Conservation (phyloP, 305 asterid genomes). For the Stenogyne calaminthoides region DNA sequence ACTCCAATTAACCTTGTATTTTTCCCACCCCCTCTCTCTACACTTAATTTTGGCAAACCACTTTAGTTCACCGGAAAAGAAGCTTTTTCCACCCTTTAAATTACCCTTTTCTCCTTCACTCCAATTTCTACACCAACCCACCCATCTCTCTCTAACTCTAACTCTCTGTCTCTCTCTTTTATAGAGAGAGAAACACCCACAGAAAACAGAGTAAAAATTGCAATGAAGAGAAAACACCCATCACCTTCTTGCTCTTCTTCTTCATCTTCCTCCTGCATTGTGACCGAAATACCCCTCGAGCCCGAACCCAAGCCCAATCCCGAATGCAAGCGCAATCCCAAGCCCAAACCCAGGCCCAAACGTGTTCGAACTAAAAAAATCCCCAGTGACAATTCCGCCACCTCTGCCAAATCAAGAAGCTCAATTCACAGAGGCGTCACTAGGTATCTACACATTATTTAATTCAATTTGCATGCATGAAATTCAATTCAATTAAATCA, state of each 20-base stretch:
- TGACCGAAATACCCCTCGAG: background rate
- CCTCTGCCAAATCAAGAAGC: slow-evolving; percentile 69
- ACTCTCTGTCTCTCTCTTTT: slow-evolving; percentile 1
- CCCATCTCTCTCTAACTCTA: too few species aligned
- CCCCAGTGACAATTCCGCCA: slow-evolving; percentile 30
- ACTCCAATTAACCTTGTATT: slow-evolving; percentile 3
- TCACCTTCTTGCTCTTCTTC: slow-evolving; percentile 49
- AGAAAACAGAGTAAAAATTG: background rate
- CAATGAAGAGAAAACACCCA: slow-evolving; percentile 45
- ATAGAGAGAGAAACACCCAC: slow-evolving; percentile 20
- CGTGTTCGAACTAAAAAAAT: slow-evolving; percentile 44
- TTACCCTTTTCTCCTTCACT: slow-evolving; percentile 30
- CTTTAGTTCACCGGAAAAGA: slow-evolving; percentile 57
- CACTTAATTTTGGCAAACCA: slow-evolving; percentile 61
- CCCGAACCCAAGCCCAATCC: slow-evolving; percentile 15
- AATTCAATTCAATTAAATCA: slow-evolving; percentile 4
- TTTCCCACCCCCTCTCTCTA: slow-evolving; percentile 20
- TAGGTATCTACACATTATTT: slow-evolving; percentile 44
- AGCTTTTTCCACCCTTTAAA: slow-evolving; percentile 28
- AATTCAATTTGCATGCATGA: slow-evolving; percentile 56
- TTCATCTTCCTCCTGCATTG: slow-evolving; percentile 65
- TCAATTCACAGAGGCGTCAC: slow-evolving; percentile 94
- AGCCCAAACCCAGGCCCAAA: slow-evolving; percentile 33
- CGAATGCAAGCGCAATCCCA: too few species aligned
- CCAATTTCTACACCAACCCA: slow-evolving; percentile 49